Percentiles rank a stretch among this genome's conserved stretches.
These are phyloP conservation scores for Kurtzmaniella quercitrusa DNA, from an alignment of 1,139 yeast species.

Conservation along the genomic window DNA sequence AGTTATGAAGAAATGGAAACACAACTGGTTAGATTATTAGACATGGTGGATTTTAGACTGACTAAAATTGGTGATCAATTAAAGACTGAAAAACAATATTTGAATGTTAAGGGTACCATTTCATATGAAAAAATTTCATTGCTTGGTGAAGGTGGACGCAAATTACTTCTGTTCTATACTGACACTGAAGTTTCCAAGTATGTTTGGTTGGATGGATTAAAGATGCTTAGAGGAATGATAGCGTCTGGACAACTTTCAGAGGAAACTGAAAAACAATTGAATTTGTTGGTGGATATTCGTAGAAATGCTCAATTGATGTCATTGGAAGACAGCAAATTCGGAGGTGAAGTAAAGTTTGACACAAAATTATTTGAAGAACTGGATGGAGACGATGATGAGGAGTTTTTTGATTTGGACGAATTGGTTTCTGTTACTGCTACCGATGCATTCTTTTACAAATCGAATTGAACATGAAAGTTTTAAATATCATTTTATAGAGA, in stretches of 20 bases:
- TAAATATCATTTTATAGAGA: background rate
- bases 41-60: slow-evolving; percentile 40
- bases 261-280: slow-evolving; percentile 59
- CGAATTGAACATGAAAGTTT: slow-evolving; percentile 5
- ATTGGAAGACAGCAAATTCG: slow-evolving; percentile 31
- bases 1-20: slow-evolving; percentile 51
- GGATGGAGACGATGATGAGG: slow-evolving; percentile 35
- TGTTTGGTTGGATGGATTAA: slow-evolving; percentile 79
- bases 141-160: slow-evolving; percentile 37
- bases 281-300: slow-evolving; percentile 55
- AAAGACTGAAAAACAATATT: slow-evolving; percentile 7
- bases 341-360: slow-evolving; percentile 15
- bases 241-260: slow-evolving; percentile 42
- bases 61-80: slow-evolving; percentile 38
- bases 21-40: slow-evolving; percentile 27
- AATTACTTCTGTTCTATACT: slow-evolving; percentile 56
- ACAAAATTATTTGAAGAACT: slow-evolving; percentile 15
- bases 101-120: slow-evolving; percentile 51
- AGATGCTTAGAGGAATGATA: slow-evolving; percentile 46
- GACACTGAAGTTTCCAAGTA: slow-evolving; percentile 69
- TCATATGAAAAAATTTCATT: slow-evolving; percentile 54
- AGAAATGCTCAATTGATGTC: slow-evolving; percentile 63
- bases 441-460: slow-evolving; percentile 40
- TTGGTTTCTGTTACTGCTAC: slow-evolving; percentile 30
- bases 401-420: slow-evolving; percentile 40